phyloP scores from a whole-genome alignment of 192 early-diverging fungal species.

The Piromyces sp. region DNA sequence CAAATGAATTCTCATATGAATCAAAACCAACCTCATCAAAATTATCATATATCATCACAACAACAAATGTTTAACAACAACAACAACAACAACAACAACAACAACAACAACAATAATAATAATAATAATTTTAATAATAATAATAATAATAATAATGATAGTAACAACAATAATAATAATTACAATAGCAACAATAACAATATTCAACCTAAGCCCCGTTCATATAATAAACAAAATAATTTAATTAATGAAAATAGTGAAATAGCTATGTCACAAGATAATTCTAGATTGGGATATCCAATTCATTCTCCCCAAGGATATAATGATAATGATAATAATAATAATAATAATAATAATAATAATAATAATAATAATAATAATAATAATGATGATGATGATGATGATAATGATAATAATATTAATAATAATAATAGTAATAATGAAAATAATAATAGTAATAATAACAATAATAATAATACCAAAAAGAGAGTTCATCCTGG shows the following conservation, averaged over 20 bases:
- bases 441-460: too few species aligned
- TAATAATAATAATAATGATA: not conserved
- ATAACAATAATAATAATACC: conserved; percentile 1
- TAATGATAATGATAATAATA: not conserved
- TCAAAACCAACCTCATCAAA: not conserved
- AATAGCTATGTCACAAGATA: not conserved
- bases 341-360: not conserved
- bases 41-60: not conserved
- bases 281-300: not conserved
- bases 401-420: conserved; percentile 1
- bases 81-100: not conserved
- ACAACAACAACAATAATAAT: not conserved
- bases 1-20: not conserved
- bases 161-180: not conserved
- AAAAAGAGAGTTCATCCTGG: conserved; percentile 8
- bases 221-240: not conserved
- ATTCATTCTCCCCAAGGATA: not conserved
- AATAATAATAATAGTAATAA: too few species aligned
- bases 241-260: not conserved
- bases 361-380: not conserved
- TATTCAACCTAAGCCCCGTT: not conserved
- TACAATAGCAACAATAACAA: not conserved
- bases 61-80: not conserved
- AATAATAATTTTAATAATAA: not conserved
- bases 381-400: not conserved